Evolutionary conservation across 179 eudicot genomes (phyloP).

Genomic region (Carnegiea gigantea): DNA sequence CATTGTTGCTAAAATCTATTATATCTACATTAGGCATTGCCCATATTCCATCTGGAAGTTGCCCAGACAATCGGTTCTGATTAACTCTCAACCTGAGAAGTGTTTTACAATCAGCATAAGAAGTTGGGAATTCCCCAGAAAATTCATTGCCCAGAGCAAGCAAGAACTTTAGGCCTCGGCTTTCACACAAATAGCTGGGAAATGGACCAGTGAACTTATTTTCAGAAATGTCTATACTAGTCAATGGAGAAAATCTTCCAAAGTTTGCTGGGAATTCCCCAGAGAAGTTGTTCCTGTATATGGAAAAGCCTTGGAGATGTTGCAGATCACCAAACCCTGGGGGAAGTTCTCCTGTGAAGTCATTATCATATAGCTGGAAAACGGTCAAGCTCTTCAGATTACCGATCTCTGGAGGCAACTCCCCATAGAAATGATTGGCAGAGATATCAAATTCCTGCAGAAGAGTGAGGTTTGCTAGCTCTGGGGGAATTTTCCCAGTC

Average conservation of each 20-base stretch:
- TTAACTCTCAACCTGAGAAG: slow-evolving; percentile 69
- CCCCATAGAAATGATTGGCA: slow-evolving; percentile 63
- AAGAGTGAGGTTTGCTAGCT: slow-evolving; percentile 53
- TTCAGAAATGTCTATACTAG: slow-evolving; percentile 73
- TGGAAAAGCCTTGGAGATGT: slow-evolving; percentile 53
- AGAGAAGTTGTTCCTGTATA: slow-evolving; percentile 71
- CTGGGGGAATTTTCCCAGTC: slow-evolving; percentile 72
- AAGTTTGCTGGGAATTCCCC: slow-evolving; percentile 68
- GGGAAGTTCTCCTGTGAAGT: slow-evolving; percentile 75
- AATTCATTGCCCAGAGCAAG: slow-evolving; percentile 76
- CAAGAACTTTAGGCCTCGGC: slow-evolving; percentile 44
- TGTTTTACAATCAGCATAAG: slow-evolving; percentile 62
- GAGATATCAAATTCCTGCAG: slow-evolving; percentile 84
- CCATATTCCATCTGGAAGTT: slow-evolving; percentile 72
- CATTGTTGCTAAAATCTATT: slow-evolving; percentile 72
- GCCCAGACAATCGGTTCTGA: slow-evolving; percentile 67
- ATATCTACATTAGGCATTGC: slow-evolving; percentile 56
- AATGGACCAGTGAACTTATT: slow-evolving; percentile 69
- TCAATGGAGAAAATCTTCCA: slow-evolving; percentile 67
- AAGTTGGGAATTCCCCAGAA: slow-evolving; percentile 60
- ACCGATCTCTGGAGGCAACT: slow-evolving; percentile 60
- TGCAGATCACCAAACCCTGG: slow-evolving; percentile 60
- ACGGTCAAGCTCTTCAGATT: slow-evolving; percentile 68
- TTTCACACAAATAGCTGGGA: slow-evolving; percentile 70
- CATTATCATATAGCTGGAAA: slow-evolving; percentile 59